Evolutionary conservation across 192 early-diverging fungal species (phyloP), one percentile per base, ranked within the genome.

Genomic region (Coemansia guatemalensis): DNA sequence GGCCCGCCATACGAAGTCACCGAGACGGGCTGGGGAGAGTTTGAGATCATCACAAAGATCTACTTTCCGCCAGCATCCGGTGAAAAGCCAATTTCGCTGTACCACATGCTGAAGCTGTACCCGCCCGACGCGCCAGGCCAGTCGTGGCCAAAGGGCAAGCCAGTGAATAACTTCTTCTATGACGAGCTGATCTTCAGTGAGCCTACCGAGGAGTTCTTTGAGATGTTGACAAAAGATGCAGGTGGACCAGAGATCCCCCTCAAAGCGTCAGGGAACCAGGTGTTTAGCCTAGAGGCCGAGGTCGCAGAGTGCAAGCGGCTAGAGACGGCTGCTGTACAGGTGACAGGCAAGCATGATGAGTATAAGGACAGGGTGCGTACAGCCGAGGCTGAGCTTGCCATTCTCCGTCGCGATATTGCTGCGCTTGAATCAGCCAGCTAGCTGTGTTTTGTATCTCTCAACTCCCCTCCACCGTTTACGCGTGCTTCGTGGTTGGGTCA

Each of bases 21-120:
- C 27, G 97, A 99, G 73, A 94, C 97, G 14, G 97, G 97, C 30
- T 99, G 97, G 97, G 97, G 97, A 65, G 95, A 99, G 80, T 99
- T 99, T 76, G 95, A 98, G 58, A 93, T 99, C 54, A 82, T 88
- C 24, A 97, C 98, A 60, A 95, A 94, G 69, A 86, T 99, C 30
- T 88, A 88, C 62, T 94, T 98, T 68, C 83, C 86, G 18, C 87
- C 90, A 27, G 68, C 78, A 12, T 79, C 88, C 33, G 92, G 91
- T 56, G 92, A 94, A 56, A 89, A 90, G 71, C 83, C 88, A 20
- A 85, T 97, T 23, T 84, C 86, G 17, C 74, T 99, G 8, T 93
- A 89, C 70, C 95, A 98, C 73, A 90, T 91, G 74, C 83, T 99
- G 56, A 88, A 92, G 71, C 83, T 99, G 41, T 96, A 95, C 69